phyloP scores from a whole-genome alignment of 352 stramenopile species.

The Phytophthora brassicae region DNA sequence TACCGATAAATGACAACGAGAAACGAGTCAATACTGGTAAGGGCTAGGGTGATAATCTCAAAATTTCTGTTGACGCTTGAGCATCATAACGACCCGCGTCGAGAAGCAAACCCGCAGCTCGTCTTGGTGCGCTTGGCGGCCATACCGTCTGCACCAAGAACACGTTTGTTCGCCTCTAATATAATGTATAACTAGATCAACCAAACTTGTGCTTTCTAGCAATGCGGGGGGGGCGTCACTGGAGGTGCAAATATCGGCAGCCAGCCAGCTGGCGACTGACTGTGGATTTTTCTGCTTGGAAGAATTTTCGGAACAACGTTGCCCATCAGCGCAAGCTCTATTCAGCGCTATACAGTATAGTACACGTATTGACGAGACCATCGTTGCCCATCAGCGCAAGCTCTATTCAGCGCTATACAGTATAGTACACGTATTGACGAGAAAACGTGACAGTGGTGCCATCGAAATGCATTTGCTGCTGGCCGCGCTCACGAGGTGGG shows the following conservation, averaged over 20 bases:
- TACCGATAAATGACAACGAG: conserved; percentile 29
- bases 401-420: conserved; percentile 12
- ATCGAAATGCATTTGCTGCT: conserved; percentile 1
- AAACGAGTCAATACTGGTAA: conserved; percentile 24
- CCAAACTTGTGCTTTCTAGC: too few species aligned
- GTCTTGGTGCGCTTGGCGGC: conserved; percentile 27
- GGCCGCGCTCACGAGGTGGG: conserved; percentile 23
- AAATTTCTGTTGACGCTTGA: conserved; percentile 31
- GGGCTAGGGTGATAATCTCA: conserved; percentile 5
- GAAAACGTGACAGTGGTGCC: not conserved
- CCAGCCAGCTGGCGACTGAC: conserved; percentile 12
- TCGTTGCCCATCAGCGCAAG: conserved; percentile 10
- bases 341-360: too few species aligned
- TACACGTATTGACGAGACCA: too few species aligned
- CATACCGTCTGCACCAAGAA: too few species aligned
- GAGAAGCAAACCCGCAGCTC: too few species aligned
- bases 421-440: not conserved
- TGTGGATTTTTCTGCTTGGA: conserved; percentile 29
- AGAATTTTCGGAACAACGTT: conserved; percentile 15
- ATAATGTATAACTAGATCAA: too few species aligned
- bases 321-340: too few species aligned
- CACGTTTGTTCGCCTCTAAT: too few species aligned
- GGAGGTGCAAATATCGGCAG: too few species aligned
- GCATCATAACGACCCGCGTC: too few species aligned
- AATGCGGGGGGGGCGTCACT: too few species aligned